phyloP scores from a whole-genome alignment of 768 basidiomycete genomes.

The Sistotremastrum suecicum region DNA sequence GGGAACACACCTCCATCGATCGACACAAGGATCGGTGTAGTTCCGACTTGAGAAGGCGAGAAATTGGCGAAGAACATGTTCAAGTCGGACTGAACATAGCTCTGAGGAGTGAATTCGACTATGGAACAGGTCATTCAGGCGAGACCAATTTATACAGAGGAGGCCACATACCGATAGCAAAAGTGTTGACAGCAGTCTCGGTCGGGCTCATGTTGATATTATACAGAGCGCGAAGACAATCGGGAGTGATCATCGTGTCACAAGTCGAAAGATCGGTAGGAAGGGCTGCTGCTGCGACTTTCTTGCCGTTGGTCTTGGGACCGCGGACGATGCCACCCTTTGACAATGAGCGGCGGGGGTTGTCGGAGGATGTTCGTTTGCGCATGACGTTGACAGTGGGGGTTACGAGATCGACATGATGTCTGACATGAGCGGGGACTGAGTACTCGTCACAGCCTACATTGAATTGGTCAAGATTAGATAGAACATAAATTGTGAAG shows the following conservation, averaged over 20 bases:
- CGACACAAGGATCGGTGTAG: constrained; percentile 1
- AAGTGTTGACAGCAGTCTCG: constrained; percentile 1
- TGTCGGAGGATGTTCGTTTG: not conserved
- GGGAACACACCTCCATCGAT: constrained; percentile 5
- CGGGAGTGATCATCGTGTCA: constrained; percentile 4
- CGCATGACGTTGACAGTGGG: not conserved
- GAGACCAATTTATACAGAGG: too few species aligned
- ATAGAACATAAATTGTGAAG: not conserved
- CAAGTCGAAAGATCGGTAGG: not conserved
- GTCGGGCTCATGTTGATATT: constrained; percentile 5
- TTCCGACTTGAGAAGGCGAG: constrained; percentile 1
- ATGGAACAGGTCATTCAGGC: too few species aligned
- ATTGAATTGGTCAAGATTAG: not conserved
- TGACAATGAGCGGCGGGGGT: too few species aligned
- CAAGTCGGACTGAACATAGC: constrained; percentile 2
- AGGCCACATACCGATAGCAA: constrained; percentile 2
- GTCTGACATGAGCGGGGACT: not conserved
- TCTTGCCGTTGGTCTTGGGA: constrained; percentile 11
- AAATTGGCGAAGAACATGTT: constrained; percentile 4
- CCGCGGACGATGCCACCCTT: not conserved
- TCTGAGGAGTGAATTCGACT: constrained; percentile 5
- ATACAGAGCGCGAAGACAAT: constrained; percentile 5
- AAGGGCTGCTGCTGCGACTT: not conserved
- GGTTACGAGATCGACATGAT: constrained; percentile 1
- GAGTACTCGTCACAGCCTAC: not conserved